Evolutionary conservation across 2,329 filamentous ascomycete species (phyloP).

Genomic region (Diaporthe vaccinii): DNA sequence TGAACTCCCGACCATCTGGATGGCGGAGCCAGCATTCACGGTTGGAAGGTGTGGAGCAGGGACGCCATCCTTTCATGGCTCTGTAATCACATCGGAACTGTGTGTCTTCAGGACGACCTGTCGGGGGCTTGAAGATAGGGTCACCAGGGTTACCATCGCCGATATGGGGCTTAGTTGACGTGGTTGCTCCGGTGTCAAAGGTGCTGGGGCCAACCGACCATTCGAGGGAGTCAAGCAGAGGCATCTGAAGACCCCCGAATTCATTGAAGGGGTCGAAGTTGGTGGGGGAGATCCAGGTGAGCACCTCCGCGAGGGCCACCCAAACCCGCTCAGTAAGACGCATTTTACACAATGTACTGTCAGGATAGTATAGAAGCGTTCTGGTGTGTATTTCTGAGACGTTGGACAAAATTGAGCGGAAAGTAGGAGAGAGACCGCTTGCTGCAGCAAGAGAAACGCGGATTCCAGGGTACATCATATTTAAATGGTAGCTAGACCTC

Average conservation of each 20-base stretch:
- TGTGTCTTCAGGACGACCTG: conserved; percentile 29
- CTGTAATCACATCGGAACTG: conserved; percentile 33
- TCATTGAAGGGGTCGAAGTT: conserved; percentile 16
- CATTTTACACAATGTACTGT: neutral
- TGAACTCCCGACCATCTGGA: conserved; percentile 26
- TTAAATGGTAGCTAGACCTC: neutral
- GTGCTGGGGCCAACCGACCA: conserved; percentile 27
- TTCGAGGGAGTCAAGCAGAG: conserved; percentile 23
- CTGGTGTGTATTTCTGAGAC: neutral
- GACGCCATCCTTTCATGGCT: conserved; percentile 28
- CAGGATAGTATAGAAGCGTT: neutral
- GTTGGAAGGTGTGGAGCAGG: conserved; percentile 31
- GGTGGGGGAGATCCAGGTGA: conserved; percentile 19
- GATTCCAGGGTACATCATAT: neutral
- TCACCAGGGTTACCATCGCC: conserved; percentile 17
- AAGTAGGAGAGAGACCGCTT: neutral
- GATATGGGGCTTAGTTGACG: conserved; percentile 8
- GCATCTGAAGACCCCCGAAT: conserved; percentile 15
- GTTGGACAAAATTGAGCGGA: neutral
- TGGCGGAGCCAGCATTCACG: conserved; percentile 33
- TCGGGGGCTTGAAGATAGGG: conserved; percentile 32
- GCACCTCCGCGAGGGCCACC: conserved; percentile 17
- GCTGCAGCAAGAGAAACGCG: neutral
- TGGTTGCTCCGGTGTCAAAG: conserved; percentile 13
- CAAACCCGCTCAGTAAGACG: conserved; percentile 28